phyloP scores from a whole-genome alignment of 805 yeast genomes.

The Barnettozyma sucrosica region DNA sequence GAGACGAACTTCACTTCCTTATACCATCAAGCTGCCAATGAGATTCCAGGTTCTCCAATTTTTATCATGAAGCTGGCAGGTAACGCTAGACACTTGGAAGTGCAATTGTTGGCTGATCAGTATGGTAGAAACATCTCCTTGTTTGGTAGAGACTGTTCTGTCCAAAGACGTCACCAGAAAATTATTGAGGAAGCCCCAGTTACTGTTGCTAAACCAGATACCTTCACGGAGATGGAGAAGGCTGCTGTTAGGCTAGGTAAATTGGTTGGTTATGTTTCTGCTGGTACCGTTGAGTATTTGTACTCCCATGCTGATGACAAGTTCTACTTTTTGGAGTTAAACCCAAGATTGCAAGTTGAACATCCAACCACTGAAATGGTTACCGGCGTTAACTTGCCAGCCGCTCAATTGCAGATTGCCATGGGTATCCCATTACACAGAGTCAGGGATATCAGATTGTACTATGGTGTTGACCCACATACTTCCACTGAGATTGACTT shows the following conservation, averaged over 20 bases:
- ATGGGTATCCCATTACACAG: constrained; percentile 99
- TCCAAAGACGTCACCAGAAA: constrained; percentile 98
- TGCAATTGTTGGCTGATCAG: constrained; percentile 95
- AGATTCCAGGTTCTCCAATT: constrained; percentile 98
- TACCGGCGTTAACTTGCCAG: constrained; percentile 95
- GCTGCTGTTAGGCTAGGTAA: constrained; percentile 97
- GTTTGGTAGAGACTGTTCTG: constrained; percentile 99
- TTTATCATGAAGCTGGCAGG: constrained; percentile 98
- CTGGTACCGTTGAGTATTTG: constrained; percentile 98
- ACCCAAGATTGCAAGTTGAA: constrained; percentile 98
- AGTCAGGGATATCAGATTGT: constrained; percentile 84
- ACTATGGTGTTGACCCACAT: constrained; percentile 95
- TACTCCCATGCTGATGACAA: constrained; percentile 92
- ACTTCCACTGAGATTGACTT: constrained; percentile 87
- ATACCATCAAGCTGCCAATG: constrained; percentile 92
- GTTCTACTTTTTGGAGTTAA: constrained; percentile 92
- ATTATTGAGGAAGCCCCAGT: constrained; percentile 99
- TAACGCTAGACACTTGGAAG: constrained; percentile 96
- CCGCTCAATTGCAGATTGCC: constrained; percentile 97
- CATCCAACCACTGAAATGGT: constrained; percentile 99
- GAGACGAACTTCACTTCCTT: constrained; percentile 72
- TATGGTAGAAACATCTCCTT: constrained; percentile 96
- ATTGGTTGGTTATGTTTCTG: constrained; percentile 96
- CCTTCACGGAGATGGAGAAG: constrained; percentile 87
- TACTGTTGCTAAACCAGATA: constrained; percentile 80